phyloP scores from a whole-genome alignment of 2,329 filamentous ascomycete species.

The Fusarium penzigii region DNA sequence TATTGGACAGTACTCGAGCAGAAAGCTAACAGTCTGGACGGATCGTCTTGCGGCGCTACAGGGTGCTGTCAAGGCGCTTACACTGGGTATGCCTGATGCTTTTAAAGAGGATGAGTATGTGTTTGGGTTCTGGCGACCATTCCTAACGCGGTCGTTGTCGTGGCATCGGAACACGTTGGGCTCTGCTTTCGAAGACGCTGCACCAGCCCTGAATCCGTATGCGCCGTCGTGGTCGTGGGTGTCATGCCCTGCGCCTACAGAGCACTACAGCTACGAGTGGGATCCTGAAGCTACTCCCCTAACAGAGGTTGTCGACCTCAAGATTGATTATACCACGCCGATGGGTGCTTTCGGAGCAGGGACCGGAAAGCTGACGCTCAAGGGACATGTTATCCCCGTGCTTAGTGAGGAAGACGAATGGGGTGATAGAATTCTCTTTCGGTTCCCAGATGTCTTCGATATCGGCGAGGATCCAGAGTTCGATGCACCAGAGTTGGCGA shows the following conservation, averaged over 20 bases:
- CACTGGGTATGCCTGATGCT: background rate
- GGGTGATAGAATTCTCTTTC: background rate
- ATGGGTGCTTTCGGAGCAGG: conserved; percentile 1
- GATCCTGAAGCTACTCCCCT: background rate
- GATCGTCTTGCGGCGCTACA: background rate
- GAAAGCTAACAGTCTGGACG: background rate
- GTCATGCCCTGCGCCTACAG: background rate
- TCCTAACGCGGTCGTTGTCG: background rate
- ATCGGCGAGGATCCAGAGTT: background rate
- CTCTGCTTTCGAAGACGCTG: background rate
- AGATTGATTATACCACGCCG: background rate
- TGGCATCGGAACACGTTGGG: conserved; percentile 1
- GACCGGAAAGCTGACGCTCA: background rate
- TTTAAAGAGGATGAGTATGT: background rate
- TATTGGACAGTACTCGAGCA: background rate
- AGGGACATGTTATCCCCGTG: background rate
- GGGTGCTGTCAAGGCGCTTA: background rate
- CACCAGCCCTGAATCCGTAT: background rate
- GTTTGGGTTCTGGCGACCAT: background rate
- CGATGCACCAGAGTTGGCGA: background rate
- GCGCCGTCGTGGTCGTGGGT: conserved; percentile 1
- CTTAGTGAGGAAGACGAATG: background rate
- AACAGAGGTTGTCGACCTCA: background rate
- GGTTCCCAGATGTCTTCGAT: background rate
- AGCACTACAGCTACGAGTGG: background rate